Evolutionary conservation across 495 filamentous ascomycete genomes (phyloP).

Genomic region (Xeromyces bisporus): DNA sequence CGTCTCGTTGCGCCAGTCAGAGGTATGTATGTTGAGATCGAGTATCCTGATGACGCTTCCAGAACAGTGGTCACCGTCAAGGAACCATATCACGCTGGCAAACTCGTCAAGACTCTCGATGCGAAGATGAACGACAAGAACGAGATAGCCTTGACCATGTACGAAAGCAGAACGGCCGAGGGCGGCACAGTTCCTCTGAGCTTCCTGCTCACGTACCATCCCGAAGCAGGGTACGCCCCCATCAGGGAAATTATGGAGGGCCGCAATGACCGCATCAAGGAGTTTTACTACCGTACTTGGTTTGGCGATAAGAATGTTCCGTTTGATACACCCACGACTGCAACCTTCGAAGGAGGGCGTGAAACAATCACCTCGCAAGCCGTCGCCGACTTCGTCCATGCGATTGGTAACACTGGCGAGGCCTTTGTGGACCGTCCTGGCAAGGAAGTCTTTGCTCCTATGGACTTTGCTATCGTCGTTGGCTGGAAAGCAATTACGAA

Average conservation of each 20-base stretch:
- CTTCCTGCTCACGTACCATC: conserved; percentile 78
- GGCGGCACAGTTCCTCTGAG: conserved; percentile 62
- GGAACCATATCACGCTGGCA: conserved; percentile 44
- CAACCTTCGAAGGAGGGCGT: conserved; percentile 75
- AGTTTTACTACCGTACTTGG: conserved; percentile 92
- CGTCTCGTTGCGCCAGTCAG: conserved; percentile 70
- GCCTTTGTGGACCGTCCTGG: conserved; percentile 96
- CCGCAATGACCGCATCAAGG: conserved; percentile 90
- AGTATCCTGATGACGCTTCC: conserved; percentile 55
- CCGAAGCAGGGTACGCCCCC: conserved; percentile 85
- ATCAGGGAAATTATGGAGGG: conserved; percentile 89
- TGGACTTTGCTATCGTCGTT: conserved; percentile 98
- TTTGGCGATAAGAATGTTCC: conserved; percentile 77
- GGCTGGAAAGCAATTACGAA: conserved; percentile 99
- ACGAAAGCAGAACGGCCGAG: conserved; percentile 75
- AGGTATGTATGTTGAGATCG: conserved; percentile 78
- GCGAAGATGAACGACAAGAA: conserved; percentile 55
- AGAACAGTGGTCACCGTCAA: conserved; percentile 70
- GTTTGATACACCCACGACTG: conserved; percentile 66
- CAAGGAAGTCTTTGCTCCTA: conserved; percentile 87
- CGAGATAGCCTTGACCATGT: conserved; percentile 69
- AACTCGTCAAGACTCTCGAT: conserved; percentile 71
- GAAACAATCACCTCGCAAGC: conserved; percentile 73
- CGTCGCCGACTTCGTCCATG: conserved; percentile 96
- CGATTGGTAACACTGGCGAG: conserved; percentile 93